Conservation (phyloP, 1,284 basidiomycete genomes). For the Rhodotorula glutinis region DNA sequence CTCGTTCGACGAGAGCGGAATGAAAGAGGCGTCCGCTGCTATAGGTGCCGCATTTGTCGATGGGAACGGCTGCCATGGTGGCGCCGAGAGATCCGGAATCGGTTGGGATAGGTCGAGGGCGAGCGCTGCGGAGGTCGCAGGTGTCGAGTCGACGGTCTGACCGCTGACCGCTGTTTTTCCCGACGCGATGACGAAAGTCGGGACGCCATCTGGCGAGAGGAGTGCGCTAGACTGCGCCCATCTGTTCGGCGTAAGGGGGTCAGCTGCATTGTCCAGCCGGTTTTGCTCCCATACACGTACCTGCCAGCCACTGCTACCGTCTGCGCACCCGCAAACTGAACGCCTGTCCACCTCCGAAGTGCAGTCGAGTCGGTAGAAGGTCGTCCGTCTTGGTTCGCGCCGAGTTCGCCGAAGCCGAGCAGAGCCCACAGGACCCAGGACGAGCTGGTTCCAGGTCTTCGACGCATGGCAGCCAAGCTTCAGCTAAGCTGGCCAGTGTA, state of each 20-base stretch:
- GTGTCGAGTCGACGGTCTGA: slow-evolving; percentile 29
- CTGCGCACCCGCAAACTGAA: no score
- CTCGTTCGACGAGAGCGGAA: slow-evolving; percentile 16
- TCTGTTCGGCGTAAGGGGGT: slow-evolving; percentile 15
- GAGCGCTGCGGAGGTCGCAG: slow-evolving; percentile 21
- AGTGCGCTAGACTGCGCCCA: slow-evolving; percentile 31
- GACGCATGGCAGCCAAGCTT: neutral
- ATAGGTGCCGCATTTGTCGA: slow-evolving; percentile 10
- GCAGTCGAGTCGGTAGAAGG: no score
- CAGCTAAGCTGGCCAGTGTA: no score
- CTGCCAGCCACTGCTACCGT: neutral
- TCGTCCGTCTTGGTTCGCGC: neutral
- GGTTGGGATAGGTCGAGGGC: slow-evolving; percentile 28
- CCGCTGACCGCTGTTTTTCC: slow-evolving; percentile 29
- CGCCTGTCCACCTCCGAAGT: no score
- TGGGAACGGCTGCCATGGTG: slow-evolving; percentile 20
- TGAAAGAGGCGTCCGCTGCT: slow-evolving; percentile 9
- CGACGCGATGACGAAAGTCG: slow-evolving; percentile 23
- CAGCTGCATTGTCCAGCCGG: neutral
- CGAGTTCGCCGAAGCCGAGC: slow-evolving; percentile 2
- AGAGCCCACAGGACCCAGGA: neutral
- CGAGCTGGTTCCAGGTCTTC: neutral
- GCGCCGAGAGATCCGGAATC: slow-evolving; percentile 19
- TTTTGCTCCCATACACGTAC: no score
- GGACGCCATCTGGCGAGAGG: slow-evolving; percentile 16